phyloP scores from a whole-genome alignment of 805 yeast species.

The Starmerella ratchasimensis region DNA sequence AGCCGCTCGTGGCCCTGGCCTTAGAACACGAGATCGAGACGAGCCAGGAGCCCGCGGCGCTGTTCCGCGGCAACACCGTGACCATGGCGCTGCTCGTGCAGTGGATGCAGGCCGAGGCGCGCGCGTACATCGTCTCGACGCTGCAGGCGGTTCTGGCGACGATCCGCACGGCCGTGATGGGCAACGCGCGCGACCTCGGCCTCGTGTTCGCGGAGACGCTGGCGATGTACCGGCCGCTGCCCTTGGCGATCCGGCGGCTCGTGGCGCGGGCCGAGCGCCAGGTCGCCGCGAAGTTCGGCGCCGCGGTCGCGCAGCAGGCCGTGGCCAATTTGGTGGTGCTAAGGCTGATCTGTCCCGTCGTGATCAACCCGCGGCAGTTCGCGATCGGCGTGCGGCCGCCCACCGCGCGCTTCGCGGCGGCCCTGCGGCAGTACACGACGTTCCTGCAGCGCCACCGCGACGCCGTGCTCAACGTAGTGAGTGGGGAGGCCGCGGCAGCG shows the following conservation, averaged over 20 bases:
- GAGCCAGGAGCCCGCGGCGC: background rate
- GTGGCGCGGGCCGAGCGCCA: background rate
- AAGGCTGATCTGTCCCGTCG: conserved; percentile 5
- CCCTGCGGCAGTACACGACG: conserved; percentile 3
- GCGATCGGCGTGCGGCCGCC: conserved; percentile 3
- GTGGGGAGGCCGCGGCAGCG: too few relatives aligned
- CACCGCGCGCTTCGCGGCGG: background rate
- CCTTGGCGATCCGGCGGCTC: conserved; percentile 1
- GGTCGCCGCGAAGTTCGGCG: background rate
- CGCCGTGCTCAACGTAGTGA: too few relatives aligned
- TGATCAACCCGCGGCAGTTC: conserved; percentile 4
- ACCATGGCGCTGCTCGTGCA: conserved; percentile 5
- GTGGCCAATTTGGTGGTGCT: background rate
- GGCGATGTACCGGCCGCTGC: background rate
- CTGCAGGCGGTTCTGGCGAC: background rate
- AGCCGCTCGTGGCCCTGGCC: conserved; percentile 1
- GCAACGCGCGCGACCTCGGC: background rate
- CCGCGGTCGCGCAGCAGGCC: background rate
- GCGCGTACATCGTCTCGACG: background rate
- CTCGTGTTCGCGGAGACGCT: background rate
- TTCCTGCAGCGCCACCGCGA: conserved; percentile 1
- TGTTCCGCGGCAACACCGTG: conserved; percentile 6
- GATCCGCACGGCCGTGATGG: background rate
- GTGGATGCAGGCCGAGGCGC: background rate
- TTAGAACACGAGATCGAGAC: conserved; percentile 2